Evolutionary conservation across 306 rosid genomes (phyloP).

Genomic region (Dryas octopetala): DNA sequence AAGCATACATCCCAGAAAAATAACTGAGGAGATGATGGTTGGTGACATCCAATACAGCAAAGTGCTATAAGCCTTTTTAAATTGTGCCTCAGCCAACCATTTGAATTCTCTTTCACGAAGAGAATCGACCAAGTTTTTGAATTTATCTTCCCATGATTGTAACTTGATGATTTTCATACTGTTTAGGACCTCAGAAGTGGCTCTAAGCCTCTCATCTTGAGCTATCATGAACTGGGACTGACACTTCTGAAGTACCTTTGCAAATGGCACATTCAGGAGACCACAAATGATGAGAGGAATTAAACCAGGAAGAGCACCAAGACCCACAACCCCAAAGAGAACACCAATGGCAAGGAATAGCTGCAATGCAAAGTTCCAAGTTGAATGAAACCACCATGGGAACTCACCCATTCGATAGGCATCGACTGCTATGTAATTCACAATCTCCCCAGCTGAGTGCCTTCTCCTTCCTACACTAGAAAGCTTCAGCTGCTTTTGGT

Average conservation of each 20-base stretch:
- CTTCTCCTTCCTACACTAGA: constrained; percentile 57
- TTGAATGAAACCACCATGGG: constrained; percentile 77
- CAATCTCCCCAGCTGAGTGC: constrained; percentile 75
- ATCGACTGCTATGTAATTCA: constrained; percentile 74
- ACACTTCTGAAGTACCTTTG: constrained; percentile 52
- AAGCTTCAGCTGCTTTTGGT: constrained; percentile 65
- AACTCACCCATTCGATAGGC: constrained; percentile 84
- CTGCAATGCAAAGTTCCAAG: constrained; percentile 48
- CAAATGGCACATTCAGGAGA: constrained; percentile 60
- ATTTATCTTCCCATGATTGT: constrained; percentile 83
- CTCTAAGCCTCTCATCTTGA: constrained; percentile 72
- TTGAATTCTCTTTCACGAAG: constrained; percentile 54
- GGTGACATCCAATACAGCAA: constrained; percentile 74
- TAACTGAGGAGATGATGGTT: constrained; percentile 53
- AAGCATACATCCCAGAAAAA: constrained; percentile 52
- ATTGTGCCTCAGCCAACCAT: constrained; percentile 55
- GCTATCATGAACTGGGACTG: constrained; percentile 62
- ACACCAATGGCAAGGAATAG: constrained; percentile 44
- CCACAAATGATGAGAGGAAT: constrained; percentile 61
- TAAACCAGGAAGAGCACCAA: constrained; percentile 70
- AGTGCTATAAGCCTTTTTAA: constrained; percentile 37
- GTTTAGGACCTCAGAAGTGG: constrained; percentile 77
- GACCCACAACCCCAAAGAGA: constrained; percentile 54
- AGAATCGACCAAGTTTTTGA: constrained; percentile 45
- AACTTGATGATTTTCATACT: constrained; percentile 77